phyloP scores from a whole-genome alignment of 306 rosid genomes.

The Prunus kanzakura region DNA sequence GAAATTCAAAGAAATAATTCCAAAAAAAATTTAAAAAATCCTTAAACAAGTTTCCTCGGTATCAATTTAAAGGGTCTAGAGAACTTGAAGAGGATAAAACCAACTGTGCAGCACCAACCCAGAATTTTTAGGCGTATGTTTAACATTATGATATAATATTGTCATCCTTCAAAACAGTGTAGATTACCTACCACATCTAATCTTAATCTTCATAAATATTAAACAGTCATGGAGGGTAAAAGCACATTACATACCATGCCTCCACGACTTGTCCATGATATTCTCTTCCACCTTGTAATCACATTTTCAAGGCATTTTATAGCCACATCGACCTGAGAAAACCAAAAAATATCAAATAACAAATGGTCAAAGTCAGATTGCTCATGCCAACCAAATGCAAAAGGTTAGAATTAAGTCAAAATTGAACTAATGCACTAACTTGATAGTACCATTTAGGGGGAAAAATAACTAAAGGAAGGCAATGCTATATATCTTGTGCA shows the following conservation, averaged over 20 bases:
- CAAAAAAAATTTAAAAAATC: not conserved
- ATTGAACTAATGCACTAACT: not conserved
- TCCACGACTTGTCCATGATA: slow-evolving; percentile 85
- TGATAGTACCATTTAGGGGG: not conserved
- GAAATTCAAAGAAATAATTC: not conserved
- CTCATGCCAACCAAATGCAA: not conserved
- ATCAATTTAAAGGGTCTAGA: not conserved
- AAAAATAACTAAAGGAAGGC: not conserved
- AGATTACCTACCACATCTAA: not conserved
- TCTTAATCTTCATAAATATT: not conserved
- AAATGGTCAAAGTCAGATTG: not conserved
- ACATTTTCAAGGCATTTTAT: slow-evolving; percentile 39
- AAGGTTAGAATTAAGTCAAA: too few relatives aligned
- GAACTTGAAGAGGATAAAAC: not conserved
- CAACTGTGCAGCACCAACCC: not conserved
- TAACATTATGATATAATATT: not conserved
- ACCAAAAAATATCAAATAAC: not conserved
- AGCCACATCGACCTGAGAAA: slow-evolving; percentile 56
- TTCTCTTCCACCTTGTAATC: slow-evolving; percentile 55
- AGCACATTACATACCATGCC: slow-evolving; percentile 59
- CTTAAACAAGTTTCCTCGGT: not conserved
- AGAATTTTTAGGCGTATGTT: not conserved
- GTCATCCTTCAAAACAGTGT: not conserved
- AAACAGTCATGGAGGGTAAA: slow-evolving; percentile 1
- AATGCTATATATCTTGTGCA: not conserved